These are phyloP conservation scores for Peribolospora baueri DNA, from an alignment of 768 basidiomycete species.

Conservation along the genomic window DNA sequence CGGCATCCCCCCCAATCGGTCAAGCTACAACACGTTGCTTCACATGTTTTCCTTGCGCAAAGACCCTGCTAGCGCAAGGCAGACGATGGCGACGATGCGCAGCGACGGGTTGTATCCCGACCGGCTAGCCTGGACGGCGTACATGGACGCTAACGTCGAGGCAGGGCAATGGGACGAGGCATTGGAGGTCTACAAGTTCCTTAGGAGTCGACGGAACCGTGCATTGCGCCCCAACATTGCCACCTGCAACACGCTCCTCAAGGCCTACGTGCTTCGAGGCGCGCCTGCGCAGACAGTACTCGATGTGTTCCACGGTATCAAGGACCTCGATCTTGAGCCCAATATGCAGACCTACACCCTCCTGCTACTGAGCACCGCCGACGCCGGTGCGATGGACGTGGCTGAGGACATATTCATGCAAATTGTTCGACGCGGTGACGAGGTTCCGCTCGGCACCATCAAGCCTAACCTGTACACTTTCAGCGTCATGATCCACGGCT, in stretches of 20 bases:
- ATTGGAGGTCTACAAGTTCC: constrained; percentile 40
- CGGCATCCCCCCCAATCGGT: no score
- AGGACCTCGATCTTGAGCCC: constrained; percentile 30
- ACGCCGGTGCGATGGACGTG: constrained; percentile 36
- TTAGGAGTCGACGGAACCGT: constrained; percentile 17
- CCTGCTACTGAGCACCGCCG: constrained; percentile 58
- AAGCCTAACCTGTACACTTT: constrained; percentile 24
- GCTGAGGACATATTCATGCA: constrained; percentile 43
- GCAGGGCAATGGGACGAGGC: constrained; percentile 56
- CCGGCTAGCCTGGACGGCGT: constrained; percentile 21
- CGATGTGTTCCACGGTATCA: constrained; percentile 29
- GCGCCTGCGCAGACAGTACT: constrained; percentile 45
- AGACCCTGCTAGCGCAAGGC: no score
- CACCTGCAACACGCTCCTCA: constrained; percentile 37
- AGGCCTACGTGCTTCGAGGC: constrained; percentile 58
- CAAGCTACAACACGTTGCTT: no score
- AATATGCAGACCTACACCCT: constrained; percentile 42
- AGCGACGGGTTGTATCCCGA: no score
- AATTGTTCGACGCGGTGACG: constrained; percentile 31
- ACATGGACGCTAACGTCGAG: constrained; percentile 66
- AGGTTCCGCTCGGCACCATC: constrained; percentile 18
- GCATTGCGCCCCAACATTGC: constrained; percentile 28
- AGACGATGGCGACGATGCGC: no score
- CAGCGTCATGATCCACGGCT: constrained; percentile 52
- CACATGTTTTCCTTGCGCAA: no score